These are phyloP conservation scores for Phascolomyces articulosus DNA, from an alignment of 371 early-diverging fungal genomes.

Conservation along the genomic window DNA sequence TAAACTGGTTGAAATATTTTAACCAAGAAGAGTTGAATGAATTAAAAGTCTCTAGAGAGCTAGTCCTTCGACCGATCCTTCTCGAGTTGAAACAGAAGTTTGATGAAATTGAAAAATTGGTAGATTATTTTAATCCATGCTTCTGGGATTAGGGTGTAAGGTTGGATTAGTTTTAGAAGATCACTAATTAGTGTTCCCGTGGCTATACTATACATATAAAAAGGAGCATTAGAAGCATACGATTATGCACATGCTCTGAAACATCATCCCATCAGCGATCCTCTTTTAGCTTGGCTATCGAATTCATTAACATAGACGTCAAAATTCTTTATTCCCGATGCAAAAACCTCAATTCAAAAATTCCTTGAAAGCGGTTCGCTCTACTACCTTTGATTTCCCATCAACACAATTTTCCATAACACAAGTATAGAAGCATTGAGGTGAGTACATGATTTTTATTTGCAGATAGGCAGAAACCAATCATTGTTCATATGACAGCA, in stretches of 20 bases:
- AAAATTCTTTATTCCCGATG: no score
- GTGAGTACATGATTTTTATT: neutral
- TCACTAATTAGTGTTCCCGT: no score
- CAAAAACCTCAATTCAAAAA: neutral
- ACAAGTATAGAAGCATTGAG: neutral
- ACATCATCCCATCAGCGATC: no score
- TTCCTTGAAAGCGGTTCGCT: neutral
- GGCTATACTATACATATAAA: no score
- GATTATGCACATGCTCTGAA: no score
- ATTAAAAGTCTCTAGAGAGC: neutral
- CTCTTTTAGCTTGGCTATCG: no score
- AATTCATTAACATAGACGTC: no score
- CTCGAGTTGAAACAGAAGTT: neutral
- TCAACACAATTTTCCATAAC: constrained; percentile 5
- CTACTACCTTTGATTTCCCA: neutral
- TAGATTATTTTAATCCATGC: neutral
- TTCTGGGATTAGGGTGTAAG: neutral
- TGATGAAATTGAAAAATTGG: neutral
- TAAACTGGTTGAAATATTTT: neutral
- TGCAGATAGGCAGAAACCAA: neutral
- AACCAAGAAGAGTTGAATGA: neutral
- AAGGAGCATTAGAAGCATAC: no score
- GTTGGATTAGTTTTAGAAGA: no score
- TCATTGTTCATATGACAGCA: neutral
- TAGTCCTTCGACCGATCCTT: neutral